Evolutionary conservation across 768 basidiomycete species (phyloP).

Genomic region (Hydnomerulius pinastri): DNA sequence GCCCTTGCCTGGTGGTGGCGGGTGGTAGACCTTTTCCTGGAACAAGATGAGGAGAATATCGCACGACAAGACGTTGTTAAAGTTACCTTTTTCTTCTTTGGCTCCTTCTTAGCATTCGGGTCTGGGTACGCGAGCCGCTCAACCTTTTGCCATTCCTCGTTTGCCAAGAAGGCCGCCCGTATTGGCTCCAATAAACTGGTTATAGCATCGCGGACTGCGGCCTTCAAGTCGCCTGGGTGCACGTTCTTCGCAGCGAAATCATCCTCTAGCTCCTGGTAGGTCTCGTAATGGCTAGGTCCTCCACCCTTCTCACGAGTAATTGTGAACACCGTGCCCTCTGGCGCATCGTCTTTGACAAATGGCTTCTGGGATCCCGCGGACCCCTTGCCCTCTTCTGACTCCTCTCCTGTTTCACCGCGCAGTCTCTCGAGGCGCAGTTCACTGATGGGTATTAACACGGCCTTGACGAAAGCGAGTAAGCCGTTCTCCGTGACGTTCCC

Average conservation of each 20-base stretch:
- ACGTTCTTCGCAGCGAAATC: conserved; percentile 77
- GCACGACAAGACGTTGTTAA: background rate
- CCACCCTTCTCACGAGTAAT: conserved; percentile 81
- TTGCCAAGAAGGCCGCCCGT: conserved; percentile 70
- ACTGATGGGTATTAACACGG: conserved; percentile 88
- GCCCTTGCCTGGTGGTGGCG: conserved; percentile 80
- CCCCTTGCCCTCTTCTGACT: conserved; percentile 46
- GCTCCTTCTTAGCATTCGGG: conserved; percentile 59
- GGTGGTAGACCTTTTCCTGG: conserved; percentile 81
- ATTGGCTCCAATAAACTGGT: conserved; percentile 78
- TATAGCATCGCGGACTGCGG: conserved; percentile 71
- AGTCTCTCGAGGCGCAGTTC: conserved; percentile 66
- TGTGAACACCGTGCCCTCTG: conserved; percentile 80
- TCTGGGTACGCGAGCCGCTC: conserved; percentile 85
- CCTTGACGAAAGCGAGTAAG: conserved; percentile 78
- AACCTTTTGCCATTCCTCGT: conserved; percentile 78
- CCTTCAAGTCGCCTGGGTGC: conserved; percentile 91
- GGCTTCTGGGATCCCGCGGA: conserved; percentile 54
- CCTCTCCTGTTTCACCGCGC: conserved; percentile 45
- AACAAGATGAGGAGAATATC: background rate
- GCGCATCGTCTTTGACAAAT: conserved; percentile 69
- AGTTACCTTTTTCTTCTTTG: conserved; percentile 61
- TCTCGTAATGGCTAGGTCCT: conserved; percentile 64
- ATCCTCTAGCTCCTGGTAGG: conserved; percentile 63
- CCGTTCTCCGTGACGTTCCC: conserved; percentile 90